Evolutionary conservation across 306 rosid genomes (phyloP).

Genomic region (Prosopis cineraria): DNA sequence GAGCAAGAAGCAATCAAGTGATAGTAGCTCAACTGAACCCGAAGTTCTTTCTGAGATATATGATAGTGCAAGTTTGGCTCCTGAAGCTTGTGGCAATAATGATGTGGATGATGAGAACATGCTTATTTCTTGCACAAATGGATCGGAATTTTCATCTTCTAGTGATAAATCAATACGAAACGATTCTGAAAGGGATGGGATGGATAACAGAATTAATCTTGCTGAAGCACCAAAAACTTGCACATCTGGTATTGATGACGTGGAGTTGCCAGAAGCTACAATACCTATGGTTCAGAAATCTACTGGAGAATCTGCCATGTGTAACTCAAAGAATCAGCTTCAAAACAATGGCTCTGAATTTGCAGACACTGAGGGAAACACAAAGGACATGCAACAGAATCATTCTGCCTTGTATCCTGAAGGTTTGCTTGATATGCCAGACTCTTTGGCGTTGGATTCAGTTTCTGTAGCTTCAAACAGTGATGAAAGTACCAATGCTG

Average conservation of each 20-base stretch:
- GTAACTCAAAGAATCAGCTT: constrained; percentile 42
- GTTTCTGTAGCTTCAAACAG: constrained; percentile 49
- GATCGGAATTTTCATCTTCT: constrained; percentile 41
- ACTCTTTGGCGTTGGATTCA: constrained; percentile 49
- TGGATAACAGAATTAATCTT: constrained; percentile 1
- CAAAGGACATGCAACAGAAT: constrained; percentile 31
- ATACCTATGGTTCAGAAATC: constrained; percentile 25
- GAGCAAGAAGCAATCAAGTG: constrained; percentile 54
- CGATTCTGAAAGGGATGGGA: constrained; percentile 31
- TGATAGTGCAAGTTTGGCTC: constrained; percentile 44
- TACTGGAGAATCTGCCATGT: constrained; percentile 29
- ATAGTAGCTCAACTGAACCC: constrained; percentile 43
- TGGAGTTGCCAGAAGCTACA: constrained; percentile 35
- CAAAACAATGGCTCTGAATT: constrained; percentile 31
- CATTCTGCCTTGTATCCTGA: constrained; percentile 36
- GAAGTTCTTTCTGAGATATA: constrained; percentile 54
- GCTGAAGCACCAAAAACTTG: constrained; percentile 35
- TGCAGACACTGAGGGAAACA: constrained; percentile 31
- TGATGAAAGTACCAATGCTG: constrained; percentile 37
- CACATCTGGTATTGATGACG: constrained; percentile 43
- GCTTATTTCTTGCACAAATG: constrained; percentile 25
- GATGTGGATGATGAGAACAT: constrained; percentile 43
- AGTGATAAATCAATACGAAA: constrained; percentile 36
- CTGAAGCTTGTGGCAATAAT: constrained; percentile 52
- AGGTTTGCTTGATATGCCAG: constrained; percentile 27